Percentiles rank a stretch among this genome's conserved stretches.
Conservation (phyloP, 2,329 filamentous ascomycete species). For the Calycina marina region DNA sequence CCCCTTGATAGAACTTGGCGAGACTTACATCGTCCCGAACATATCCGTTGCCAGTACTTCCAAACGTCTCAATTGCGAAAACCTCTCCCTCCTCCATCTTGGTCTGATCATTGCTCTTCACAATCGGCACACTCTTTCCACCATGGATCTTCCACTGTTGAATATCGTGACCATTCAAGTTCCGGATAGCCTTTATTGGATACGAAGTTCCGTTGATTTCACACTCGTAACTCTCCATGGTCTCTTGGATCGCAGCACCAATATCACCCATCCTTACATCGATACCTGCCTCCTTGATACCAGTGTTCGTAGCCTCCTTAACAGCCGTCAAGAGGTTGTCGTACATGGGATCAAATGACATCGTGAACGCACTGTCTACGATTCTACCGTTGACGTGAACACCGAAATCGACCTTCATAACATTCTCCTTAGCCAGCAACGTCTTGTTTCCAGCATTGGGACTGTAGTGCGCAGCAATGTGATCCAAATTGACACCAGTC, state of each 20-base stretch:
- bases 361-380: conserved; percentile 57
- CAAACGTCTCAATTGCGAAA: conserved; percentile 93
- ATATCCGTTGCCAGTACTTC: conserved; percentile 79
- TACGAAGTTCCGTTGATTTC: conserved; percentile 35
- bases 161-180: conserved; percentile 63
- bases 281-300: conserved; percentile 80
- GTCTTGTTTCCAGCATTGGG: conserved; percentile 79
- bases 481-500: conserved; percentile 69
- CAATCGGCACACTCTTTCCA: conserved; percentile 84
- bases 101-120: conserved; percentile 73
- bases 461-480: conserved; percentile 76
- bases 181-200: conserved; percentile 39
- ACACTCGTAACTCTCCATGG: conserved; percentile 47
- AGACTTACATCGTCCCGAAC: conserved; percentile 64
- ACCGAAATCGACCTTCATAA: conserved; percentile 62
- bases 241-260: conserved; percentile 42
- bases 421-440: conserved; percentile 47
- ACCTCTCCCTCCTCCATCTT: conserved; percentile 98
- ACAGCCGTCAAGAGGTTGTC: conserved; percentile 53
- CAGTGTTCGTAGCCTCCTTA: conserved; percentile 56
- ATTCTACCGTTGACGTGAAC: conserved; percentile 58
- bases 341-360: conserved; percentile 53
- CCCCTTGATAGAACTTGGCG: neutral
- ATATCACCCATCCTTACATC: conserved; percentile 68
- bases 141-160: conserved; percentile 82